Evolutionary conservation across 495 filamentous ascomycete species (phyloP).

Genomic region (Choiromyces venosus): DNA sequence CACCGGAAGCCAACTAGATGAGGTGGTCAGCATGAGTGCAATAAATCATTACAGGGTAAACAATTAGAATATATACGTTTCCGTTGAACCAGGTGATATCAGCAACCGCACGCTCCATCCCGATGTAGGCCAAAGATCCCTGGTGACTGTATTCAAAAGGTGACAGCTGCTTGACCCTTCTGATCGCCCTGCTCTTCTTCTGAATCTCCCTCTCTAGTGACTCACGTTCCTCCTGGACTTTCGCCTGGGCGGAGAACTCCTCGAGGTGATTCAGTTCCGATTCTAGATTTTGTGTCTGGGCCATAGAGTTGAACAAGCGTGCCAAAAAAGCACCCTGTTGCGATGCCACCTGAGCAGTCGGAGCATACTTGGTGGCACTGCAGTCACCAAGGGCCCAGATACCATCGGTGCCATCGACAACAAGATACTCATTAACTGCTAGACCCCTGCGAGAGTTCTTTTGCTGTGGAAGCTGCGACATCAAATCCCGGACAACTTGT

Average conservation of each 20-base stretch:
- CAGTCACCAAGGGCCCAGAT: constrained; percentile 88
- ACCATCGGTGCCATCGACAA: constrained; percentile 92
- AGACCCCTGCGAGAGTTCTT: constrained; percentile 91
- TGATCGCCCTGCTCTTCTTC: constrained; percentile 73
- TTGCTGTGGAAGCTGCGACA: constrained; percentile 86
- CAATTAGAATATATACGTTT: constrained; percentile 62
- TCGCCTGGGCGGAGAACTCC: constrained; percentile 51
- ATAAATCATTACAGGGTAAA: constrained; percentile 65
- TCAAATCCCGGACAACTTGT: constrained; percentile 79
- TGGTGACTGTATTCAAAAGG: constrained; percentile 98
- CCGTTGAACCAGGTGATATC: constrained; percentile 97
- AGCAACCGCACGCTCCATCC: constrained; percentile 92
- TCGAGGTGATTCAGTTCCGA: constrained; percentile 58
- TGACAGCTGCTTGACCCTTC: constrained; percentile 83
- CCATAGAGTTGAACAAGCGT: constrained; percentile 96
- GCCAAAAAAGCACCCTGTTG: constrained; percentile 96
- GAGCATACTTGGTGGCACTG: constrained; percentile 92
- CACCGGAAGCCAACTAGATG: constrained; percentile 31
- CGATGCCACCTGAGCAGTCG: constrained; percentile 90
- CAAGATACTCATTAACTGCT: constrained; percentile 95
- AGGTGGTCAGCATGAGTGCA: constrained; percentile 46
- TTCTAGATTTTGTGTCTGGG: constrained; percentile 78
- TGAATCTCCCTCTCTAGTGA: constrained; percentile 72
- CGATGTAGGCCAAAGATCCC: constrained; percentile 94
- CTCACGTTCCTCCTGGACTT: constrained; percentile 47